These are phyloP conservation scores for Lolium rigidum DNA, from an alignment of 176 grass and related monocot genomes.

Conservation along the genomic window DNA sequence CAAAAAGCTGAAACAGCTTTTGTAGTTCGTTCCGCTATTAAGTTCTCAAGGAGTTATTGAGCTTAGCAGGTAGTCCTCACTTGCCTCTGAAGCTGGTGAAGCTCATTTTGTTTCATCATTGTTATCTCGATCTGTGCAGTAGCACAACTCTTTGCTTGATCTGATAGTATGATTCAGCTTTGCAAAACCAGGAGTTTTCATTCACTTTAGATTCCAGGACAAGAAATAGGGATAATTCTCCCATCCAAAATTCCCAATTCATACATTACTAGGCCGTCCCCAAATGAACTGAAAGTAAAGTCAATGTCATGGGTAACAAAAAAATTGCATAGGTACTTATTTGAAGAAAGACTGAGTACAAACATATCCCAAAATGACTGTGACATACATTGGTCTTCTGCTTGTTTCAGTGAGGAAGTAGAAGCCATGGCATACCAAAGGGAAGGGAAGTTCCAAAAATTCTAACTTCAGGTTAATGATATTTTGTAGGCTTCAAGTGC, in stretches of 20 bases:
- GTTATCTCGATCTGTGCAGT: neutral
- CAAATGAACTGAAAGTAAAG: neutral
- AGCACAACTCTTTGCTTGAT: neutral
- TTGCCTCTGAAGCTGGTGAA: neutral
- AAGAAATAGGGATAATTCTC: neutral
- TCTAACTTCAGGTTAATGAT: neutral
- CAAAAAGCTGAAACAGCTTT: neutral
- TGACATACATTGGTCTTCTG: neutral
- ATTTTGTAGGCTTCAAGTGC: neutral
- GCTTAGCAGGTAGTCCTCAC: neutral
- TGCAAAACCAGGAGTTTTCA: neutral
- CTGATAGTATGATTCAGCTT: neutral
- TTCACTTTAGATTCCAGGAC: neutral
- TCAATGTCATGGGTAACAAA: neutral
- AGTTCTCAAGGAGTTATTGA: neutral
- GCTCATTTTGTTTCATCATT: neutral
- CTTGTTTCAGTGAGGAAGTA: neutral
- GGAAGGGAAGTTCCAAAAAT: neutral
- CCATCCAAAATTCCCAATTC: neutral
- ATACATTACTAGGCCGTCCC: neutral
- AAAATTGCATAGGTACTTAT: neutral
- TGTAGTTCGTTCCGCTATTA: neutral
- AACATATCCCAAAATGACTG: neutral
- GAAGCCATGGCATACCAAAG: neutral
- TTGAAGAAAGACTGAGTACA: neutral